Percentiles rank a stretch among this genome's conserved stretches.
These are phyloP conservation scores for Cyclanthera cordifolia DNA, from an alignment of 306 rosid species.

Conservation along the genomic window DNA sequence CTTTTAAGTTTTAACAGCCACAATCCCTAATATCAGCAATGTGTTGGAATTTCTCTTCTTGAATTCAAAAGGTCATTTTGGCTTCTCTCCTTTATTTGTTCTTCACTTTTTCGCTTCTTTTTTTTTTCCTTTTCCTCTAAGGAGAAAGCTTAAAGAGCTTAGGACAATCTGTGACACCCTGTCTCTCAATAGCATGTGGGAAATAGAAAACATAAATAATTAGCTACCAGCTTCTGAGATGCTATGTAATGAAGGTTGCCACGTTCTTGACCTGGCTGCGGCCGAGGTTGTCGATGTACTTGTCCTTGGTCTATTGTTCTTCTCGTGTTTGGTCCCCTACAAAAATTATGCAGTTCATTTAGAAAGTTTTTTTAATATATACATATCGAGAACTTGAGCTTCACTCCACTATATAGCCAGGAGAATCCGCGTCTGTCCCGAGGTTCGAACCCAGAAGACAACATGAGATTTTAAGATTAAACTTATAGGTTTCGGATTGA, in stretches of 20 bases:
- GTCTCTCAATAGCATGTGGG: slow-evolving; percentile 15
- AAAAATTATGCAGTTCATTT: neutral
- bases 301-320: slow-evolving; percentile 14
- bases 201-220: slow-evolving; percentile 15
- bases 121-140: neutral
- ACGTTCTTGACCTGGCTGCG: slow-evolving; percentile 16
- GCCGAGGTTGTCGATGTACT: slow-evolving; percentile 7
- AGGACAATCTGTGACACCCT: slow-evolving; percentile 16
- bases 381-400: too few species aligned
- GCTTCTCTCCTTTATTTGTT: slow-evolving; percentile 6
- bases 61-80: neutral
- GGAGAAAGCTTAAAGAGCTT: slow-evolving; percentile 7
- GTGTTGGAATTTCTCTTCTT: slow-evolving; percentile 5
- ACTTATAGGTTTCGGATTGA: too few species aligned
- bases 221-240: slow-evolving; percentile 19
- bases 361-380: neutral
- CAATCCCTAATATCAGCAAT: neutral
- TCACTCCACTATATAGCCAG: too few species aligned
- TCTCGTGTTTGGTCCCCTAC: slow-evolving; percentile 13
- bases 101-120: neutral
- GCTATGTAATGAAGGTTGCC: slow-evolving; percentile 20
- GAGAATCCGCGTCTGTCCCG: too few species aligned
- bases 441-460: too few species aligned
- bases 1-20: neutral
- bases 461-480: too few species aligned